These are phyloP conservation scores for Aspergillus ellipticus DNA, from an alignment of 495 filamentous ascomycete genomes.

Conservation along the genomic window DNA sequence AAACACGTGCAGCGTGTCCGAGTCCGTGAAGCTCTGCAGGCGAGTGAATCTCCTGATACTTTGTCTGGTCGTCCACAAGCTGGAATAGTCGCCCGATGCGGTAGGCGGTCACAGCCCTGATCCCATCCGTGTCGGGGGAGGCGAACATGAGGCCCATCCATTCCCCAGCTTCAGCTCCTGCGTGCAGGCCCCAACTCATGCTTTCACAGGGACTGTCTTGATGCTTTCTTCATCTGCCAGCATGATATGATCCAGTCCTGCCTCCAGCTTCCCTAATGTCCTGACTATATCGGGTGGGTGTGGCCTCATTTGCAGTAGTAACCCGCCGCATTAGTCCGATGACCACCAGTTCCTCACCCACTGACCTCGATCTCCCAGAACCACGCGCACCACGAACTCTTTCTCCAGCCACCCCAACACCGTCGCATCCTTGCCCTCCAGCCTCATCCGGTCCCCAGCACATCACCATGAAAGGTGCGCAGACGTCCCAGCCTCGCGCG, in stretches of 20 bases:
- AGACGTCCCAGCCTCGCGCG: neutral
- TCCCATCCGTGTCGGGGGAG: conserved; percentile 5
- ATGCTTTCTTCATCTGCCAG: neutral
- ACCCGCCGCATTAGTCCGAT: neutral
- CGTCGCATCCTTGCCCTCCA: neutral
- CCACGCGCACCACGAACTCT: neutral
- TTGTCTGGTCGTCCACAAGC: conserved; percentile 25
- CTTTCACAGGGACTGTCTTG: neutral
- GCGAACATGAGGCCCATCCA: neutral
- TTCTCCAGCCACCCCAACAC: neutral
- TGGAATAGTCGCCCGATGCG: conserved; percentile 20
- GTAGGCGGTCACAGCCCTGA: conserved; percentile 27
- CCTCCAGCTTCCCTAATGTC: neutral
- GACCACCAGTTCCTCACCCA: neutral
- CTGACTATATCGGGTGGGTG: neutral
- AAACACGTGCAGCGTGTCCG: conserved; percentile 7
- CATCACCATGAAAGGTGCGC: conserved; percentile 19
- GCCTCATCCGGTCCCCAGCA: neutral
- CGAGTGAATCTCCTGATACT: conserved; percentile 15
- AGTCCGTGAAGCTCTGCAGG: conserved; percentile 1
- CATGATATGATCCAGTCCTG: neutral
- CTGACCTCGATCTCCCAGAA: neutral
- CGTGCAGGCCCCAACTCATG: too few relatives aligned
- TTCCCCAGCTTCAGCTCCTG: too few relatives aligned
- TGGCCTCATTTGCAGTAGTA: neutral